phyloP scores from a whole-genome alignment of 306 rosid genomes.

The Vicia sativa region DNA sequence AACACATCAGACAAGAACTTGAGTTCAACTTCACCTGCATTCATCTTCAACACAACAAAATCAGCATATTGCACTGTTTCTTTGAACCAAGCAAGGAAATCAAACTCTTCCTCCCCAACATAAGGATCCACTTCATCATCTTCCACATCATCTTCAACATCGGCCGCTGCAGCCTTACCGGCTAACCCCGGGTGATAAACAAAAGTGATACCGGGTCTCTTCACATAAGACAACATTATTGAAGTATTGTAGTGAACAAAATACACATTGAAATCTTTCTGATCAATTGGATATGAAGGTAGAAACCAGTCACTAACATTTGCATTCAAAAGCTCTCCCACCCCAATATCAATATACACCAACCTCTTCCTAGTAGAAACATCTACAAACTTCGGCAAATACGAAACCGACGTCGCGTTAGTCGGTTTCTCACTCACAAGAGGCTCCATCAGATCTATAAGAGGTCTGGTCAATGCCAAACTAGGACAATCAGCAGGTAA shows the following conservation, averaged over 20 bases:
- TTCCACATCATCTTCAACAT: neutral
- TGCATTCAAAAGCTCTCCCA: constrained; percentile 59
- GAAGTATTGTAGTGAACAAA: constrained; percentile 95
- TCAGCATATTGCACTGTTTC: constrained; percentile 78
- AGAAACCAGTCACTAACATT: constrained; percentile 62
- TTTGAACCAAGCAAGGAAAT: constrained; percentile 86
- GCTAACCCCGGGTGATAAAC: constrained; percentile 94
- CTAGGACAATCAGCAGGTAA: constrained; percentile 80
- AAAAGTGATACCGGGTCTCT: constrained; percentile 79
- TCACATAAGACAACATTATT: constrained; percentile 62
- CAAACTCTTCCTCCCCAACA: constrained; percentile 69
- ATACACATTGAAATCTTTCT: constrained; percentile 65
- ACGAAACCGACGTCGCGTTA: constrained; percentile 15
- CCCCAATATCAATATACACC: constrained; percentile 82
- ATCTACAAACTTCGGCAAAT: constrained; percentile 73
- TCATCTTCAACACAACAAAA: constrained; percentile 90
- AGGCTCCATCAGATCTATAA: constrained; percentile 68
- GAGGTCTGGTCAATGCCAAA: constrained; percentile 53
- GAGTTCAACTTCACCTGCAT: constrained; percentile 66
- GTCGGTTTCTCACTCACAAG: constrained; percentile 53
- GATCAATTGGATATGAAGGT: constrained; percentile 69
- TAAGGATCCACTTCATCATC: constrained; percentile 58
- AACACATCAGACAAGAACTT: constrained; percentile 77
- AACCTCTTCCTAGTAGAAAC: constrained; percentile 56
- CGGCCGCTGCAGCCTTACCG: constrained; percentile 40